phyloP scores from a whole-genome alignment of 2,329 filamentous ascomycete genomes.

The Dothistroma pini region DNA sequence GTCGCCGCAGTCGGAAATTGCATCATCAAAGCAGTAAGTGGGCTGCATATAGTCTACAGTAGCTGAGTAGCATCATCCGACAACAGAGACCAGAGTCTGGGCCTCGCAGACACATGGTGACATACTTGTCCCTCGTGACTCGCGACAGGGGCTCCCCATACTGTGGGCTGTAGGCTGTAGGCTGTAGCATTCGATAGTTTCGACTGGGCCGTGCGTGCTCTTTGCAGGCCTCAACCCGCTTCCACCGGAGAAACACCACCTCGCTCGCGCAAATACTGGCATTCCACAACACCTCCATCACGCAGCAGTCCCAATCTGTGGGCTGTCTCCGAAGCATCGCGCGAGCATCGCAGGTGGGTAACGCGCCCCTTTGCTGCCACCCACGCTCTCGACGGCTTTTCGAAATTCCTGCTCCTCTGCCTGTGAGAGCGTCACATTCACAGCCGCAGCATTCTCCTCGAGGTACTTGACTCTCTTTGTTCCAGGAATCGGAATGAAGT shows the following conservation, averaged over 20 bases:
- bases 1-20: no score
- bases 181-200: no score
- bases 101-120: no score
- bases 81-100: no score
- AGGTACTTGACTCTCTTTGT: constrained; percentile 28
- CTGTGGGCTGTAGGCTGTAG: no score
- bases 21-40: no score
- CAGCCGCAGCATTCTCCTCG: constrained; percentile 26
- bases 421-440: constrained; percentile 25
- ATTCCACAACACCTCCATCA: neutral
- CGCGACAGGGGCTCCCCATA: no score
- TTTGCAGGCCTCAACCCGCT: neutral
- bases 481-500: constrained; percentile 47
- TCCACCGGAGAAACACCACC: neutral
- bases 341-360: constrained; percentile 32
- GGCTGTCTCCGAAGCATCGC: constrained; percentile 25
- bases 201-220: no score
- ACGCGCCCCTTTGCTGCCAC: constrained; percentile 28
- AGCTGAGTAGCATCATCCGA: no score
- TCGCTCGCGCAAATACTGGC: neutral
- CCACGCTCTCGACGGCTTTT: constrained; percentile 31
- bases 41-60: no score
- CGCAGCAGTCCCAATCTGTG: neutral
- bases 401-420: constrained; percentile 30
- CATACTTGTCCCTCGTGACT: no score